Conservation (phyloP, 306 rosid genomes). For the Sophora flavescens region DNA sequence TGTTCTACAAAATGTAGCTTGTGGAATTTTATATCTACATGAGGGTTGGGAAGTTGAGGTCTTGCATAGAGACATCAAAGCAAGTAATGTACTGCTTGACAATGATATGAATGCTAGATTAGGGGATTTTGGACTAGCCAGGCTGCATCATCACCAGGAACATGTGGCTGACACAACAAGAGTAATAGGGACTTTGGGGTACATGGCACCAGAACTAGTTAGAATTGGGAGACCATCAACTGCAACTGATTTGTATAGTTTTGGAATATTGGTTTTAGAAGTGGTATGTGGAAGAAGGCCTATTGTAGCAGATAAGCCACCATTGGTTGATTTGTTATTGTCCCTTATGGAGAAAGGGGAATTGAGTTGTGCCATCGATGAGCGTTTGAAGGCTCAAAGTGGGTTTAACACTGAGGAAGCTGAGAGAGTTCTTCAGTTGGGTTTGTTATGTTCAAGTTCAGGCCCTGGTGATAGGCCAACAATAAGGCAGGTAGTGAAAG, state of each 20-base stretch:
- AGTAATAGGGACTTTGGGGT: constrained; percentile 77
- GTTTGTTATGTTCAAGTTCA: constrained; percentile 66
- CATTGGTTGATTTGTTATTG: constrained; percentile 65
- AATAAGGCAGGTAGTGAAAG: constrained; percentile 70
- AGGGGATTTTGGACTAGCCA: constrained; percentile 79
- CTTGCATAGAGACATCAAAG: constrained; percentile 76
- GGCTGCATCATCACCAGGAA: constrained; percentile 63
- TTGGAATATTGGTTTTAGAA: constrained; percentile 73
- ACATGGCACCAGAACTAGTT: constrained; percentile 74
- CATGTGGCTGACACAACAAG: constrained; percentile 53
- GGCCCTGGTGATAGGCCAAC: constrained; percentile 69
- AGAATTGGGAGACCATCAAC: constrained; percentile 57
- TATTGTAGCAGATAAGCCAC: constrained; percentile 57
- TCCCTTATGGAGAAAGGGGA: constrained; percentile 56
- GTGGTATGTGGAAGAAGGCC: constrained; percentile 72
- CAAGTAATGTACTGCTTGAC: constrained; percentile 74
- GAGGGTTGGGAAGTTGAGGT: constrained; percentile 86
- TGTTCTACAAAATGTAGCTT: constrained; percentile 70
- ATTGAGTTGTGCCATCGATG: constrained; percentile 56
- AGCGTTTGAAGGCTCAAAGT: constrained; percentile 54
- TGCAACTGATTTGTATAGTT: constrained; percentile 68
- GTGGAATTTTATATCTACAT: constrained; percentile 70
- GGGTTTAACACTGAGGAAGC: constrained; percentile 51
- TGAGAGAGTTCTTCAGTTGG: constrained; percentile 67
- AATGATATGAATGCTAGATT: constrained; percentile 76